Evolutionary conservation across 108 stramenopile genomes (phyloP), one percentile per base, ranked within the genome.

Genomic region (Tribonema minus): DNA sequence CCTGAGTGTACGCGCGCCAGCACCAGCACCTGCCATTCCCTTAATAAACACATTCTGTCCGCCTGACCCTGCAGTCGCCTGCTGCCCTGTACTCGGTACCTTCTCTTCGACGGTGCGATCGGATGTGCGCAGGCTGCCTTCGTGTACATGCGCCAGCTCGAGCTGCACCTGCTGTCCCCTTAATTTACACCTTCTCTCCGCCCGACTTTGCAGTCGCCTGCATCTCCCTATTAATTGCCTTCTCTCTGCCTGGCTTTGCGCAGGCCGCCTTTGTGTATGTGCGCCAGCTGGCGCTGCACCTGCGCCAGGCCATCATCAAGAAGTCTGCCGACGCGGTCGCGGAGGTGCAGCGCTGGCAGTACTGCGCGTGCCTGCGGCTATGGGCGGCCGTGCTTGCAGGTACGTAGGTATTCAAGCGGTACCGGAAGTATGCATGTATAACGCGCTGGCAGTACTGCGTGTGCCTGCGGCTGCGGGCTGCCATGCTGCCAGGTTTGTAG

Each of bases 331-430:
- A 94, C 71, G 86, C 90, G n/a, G 80, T 90, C 71, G 80, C 72
- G 26, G 86, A 76, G 54, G 92, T 98, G 12, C 92, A 88, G 64
- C 89, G 91, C 70, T 98, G 96, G 96, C 96, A 95, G 81, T 98
- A 90, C 74, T 67, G 95, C 67, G 88, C 92, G 81, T 95, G 92
- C 58, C 68, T 95, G 62, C 92, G 92, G 66, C 72, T 95, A 23
- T 98, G 94, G 94, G 87, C 90, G 29, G 92, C 92, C 1, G 93
- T 98, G 12, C 80, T 96, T 65, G 79, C 88, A 54, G 46, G 46
- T 54, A 54, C 20, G 46, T 54, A 54, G 9, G 46, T 54, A 9
- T 54, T 54, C 15, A 15, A 15, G 46, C 46, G 46, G 9, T 9
- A 54, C 9, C 9, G 15, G 9, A 20, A 54, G 46, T 54, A 54